Conservation (phyloP, 2,329 filamentous ascomycete genomes). For the Sporothrix pallida region DNA sequence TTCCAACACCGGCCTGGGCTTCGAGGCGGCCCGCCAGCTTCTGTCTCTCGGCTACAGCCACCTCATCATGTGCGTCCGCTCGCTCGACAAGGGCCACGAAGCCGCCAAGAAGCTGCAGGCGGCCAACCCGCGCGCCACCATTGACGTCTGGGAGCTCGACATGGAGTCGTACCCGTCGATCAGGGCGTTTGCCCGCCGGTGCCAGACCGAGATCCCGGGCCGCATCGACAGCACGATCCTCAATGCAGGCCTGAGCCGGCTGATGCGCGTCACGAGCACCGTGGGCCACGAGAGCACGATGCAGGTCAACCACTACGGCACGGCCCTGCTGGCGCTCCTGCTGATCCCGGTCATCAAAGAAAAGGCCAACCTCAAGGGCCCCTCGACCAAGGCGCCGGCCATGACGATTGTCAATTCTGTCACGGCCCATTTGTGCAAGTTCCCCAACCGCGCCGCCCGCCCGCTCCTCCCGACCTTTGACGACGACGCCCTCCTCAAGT, state of each 20-base stretch:
- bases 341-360: constrained; percentile 52
- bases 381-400: background rate
- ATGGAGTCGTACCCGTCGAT: constrained; percentile 47
- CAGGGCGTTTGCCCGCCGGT: constrained; percentile 43
- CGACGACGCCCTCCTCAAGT: background rate
- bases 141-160: constrained; percentile 51
- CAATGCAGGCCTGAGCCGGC: constrained; percentile 26
- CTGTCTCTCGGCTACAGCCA: constrained; percentile 32
- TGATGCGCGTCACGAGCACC: constrained; percentile 38
- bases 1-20: constrained; percentile 37
- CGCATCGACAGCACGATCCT: constrained; percentile 33
- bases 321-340: constrained; percentile 46
- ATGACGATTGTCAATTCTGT: constrained; percentile 40
- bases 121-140: constrained; percentile 25
- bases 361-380: background rate
- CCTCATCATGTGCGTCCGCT: constrained; percentile 38
- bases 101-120: constrained; percentile 34
- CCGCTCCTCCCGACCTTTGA: constrained; percentile 37
- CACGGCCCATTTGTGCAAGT: constrained; percentile 37
- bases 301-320: constrained; percentile 46
- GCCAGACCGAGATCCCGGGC: constrained; percentile 1
- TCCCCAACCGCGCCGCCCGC: constrained; percentile 36
- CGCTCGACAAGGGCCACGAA: constrained; percentile 29
- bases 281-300: constrained; percentile 41
- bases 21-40: constrained; percentile 36